Evolutionary conservation across 179 eudicot genomes (phyloP).

Genomic region (Spinacia oleracea): DNA sequence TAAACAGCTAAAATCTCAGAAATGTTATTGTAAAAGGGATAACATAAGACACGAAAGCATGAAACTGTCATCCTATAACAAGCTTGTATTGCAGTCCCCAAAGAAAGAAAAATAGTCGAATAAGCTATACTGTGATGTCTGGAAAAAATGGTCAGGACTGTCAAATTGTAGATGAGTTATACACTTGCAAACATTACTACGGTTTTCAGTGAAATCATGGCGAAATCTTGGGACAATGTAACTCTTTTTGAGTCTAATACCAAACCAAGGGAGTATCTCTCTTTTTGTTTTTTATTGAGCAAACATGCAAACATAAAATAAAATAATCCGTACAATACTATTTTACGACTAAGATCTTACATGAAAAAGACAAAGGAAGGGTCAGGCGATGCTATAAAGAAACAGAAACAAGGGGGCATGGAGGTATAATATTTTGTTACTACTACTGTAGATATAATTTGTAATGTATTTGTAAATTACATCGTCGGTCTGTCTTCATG

Average conservation of each 20-base stretch:
- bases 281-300: neutral
- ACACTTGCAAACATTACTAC: neutral
- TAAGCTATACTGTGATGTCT: no score
- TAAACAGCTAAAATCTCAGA: neutral
- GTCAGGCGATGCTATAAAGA: conserved; percentile 17
- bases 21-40: neutral
- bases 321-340: neutral
- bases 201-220: no score
- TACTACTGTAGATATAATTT: conserved; percentile 15
- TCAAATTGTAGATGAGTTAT: no score
- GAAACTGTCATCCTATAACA: neutral
- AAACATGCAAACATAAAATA: neutral
- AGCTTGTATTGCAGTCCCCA: neutral
- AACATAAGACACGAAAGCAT: neutral
- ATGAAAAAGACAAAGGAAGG: conserved; percentile 15
- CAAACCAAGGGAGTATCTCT: neutral
- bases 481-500: conserved; percentile 24
- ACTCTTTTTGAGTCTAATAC: no score
- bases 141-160: no score
- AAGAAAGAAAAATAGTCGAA: no score
- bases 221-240: no score
- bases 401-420: conserved; percentile 30
- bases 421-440: neutral
- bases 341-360: neutral
- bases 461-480: conserved; percentile 13